phyloP scores from a whole-genome alignment of 2,329 filamentous ascomycete species.

The Epichloe elymi region DNA sequence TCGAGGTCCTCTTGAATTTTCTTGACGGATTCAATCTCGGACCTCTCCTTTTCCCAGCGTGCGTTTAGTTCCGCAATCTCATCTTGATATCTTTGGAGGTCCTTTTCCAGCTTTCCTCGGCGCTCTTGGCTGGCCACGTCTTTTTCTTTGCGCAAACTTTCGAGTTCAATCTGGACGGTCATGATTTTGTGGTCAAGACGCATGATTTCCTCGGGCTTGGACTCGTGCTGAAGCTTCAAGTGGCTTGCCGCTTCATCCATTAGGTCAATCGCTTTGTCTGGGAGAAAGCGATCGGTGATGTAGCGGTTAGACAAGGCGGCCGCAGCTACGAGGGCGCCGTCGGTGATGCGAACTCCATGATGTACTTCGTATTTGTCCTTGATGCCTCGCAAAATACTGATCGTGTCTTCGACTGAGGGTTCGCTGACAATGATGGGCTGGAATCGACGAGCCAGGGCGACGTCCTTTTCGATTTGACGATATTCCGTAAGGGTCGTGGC shows the following conservation, averaged over 20 bases:
- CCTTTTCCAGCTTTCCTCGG: conserved; percentile 69
- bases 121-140: conserved; percentile 82
- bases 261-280: conserved; percentile 93
- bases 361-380: conserved; percentile 97
- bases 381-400: conserved; percentile 90
- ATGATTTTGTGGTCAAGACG: conserved; percentile 88
- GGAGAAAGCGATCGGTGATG: conserved; percentile 88
- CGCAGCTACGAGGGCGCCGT: conserved; percentile 81
- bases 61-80: conserved; percentile 63
- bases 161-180: conserved; percentile 93
- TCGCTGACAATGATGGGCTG: conserved; percentile 92
- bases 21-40: conserved; percentile 78
- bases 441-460: conserved; percentile 80
- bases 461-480: conserved; percentile 87
- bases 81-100: conserved; percentile 62
- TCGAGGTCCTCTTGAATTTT: conserved; percentile 81
- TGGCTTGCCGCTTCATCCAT: conserved; percentile 93
- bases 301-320: conserved; percentile 90
- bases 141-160: conserved; percentile 86
- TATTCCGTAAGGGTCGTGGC: conserved; percentile 92
- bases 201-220: conserved; percentile 90
- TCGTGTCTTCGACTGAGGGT: conserved; percentile 79
- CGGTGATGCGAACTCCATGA: conserved; percentile 89
- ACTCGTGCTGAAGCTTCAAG: conserved; percentile 84
- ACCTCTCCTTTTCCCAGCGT: conserved; percentile 81